Evolutionary conservation across 805 yeast genomes (phyloP), one percentile per base, ranked within the genome.

Genomic region (Pichia scutulata): DNA sequence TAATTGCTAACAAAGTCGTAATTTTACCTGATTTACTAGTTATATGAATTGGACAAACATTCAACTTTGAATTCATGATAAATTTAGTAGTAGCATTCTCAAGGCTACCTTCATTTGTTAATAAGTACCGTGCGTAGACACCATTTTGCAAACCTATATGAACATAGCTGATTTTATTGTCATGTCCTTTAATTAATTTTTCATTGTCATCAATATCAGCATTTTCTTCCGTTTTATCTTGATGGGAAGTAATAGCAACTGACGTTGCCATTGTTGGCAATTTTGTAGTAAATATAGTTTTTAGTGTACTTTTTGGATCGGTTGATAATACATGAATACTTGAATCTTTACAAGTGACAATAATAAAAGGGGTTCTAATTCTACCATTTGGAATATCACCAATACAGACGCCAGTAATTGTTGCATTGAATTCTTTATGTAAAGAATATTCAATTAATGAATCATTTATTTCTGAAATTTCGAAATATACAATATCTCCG

Each of bases 91-190:
- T 39, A 3, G 25, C 78, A 55, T 84, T 83, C 1, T 77, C 69
- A 14, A 84, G 62, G 21, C 79, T 73, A 3, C 96, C 97, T 4
- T 83, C 71, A 0, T 63, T 60, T 59, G 86, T 88, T 39, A 89
- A 57, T 7, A 70, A 66, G 0, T 88, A 77, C 18, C 83, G 70
- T 2, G 82, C 81, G 66, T 84, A 88, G 1, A 90, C 79, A 21
- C 98, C 98, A 63, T 82, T 87, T n/a, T 69, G 75, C 72, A 89
- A 73, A 1, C 97, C 97, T 46, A 89, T 76, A 64, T 89, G 95
- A 12, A 86, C 73, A 52, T 69, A 73, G 3, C 69, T 51, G 14
- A 50, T 45, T 7, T 49, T 41, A 8, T 44, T 47, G 37, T 49
- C 54, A 40, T 18, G 55, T n/a, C 37, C 19, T 16, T 22, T 46